These are phyloP conservation scores for Sonneratia alba DNA, from an alignment of 345 rosid species.

Conservation along the genomic window DNA sequence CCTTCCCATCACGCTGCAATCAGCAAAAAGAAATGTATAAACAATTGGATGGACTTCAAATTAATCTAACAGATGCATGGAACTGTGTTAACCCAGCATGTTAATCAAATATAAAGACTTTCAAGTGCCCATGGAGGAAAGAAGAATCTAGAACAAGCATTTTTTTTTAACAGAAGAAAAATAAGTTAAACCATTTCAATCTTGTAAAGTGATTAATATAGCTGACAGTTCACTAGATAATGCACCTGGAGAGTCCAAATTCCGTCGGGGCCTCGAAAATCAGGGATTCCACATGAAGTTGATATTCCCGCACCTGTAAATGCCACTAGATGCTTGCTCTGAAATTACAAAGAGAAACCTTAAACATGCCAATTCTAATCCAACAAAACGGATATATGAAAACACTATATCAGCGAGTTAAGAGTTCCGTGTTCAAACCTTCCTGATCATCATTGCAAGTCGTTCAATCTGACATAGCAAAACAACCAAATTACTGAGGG, in stretches of 20 bases:
- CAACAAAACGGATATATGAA: neutral
- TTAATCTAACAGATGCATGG: neutral
- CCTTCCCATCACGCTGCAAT: constrained; percentile 76
- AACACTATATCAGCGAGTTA: neutral
- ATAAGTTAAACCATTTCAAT: neutral
- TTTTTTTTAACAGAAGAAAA: neutral
- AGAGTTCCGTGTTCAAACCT: constrained; percentile 29
- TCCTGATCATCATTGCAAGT: constrained; percentile 42
- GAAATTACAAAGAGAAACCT: constrained; percentile 39
- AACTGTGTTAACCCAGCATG: neutral
- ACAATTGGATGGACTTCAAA: neutral
- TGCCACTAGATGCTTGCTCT: constrained; percentile 98
- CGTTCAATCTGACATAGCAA: constrained; percentile 42
- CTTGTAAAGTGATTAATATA: neutral
- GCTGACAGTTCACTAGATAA: neutral
- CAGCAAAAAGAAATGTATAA: constrained; percentile 9
- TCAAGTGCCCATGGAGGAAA: neutral
- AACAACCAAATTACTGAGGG: constrained; percentile 13
- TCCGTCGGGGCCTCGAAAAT: constrained; percentile 95
- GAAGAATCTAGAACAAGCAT: neutral
- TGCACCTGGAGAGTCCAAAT: constrained; percentile 95
- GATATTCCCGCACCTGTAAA: constrained; percentile 99
- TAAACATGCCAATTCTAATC: constrained; percentile 11
- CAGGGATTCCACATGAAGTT: constrained; percentile 96
- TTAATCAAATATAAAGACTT: neutral